phyloP scores from a whole-genome alignment of 2,329 filamentous ascomycete species.

The Aspergillus aculeatinus region DNA sequence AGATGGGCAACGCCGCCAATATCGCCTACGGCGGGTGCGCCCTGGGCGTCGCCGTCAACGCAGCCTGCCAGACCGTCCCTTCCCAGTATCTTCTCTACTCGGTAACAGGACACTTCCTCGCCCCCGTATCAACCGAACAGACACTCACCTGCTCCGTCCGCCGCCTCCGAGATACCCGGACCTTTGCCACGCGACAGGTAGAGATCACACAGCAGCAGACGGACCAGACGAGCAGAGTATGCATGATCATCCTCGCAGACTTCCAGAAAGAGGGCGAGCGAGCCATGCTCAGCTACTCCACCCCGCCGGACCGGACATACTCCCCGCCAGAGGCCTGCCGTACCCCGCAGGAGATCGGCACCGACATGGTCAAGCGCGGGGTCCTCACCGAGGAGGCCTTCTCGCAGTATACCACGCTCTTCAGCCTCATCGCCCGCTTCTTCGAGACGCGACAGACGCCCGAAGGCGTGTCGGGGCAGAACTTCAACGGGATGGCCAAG shows the following conservation, averaged over 20 bases:
- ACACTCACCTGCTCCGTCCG: not conserved
- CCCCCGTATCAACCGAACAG: not conserved
- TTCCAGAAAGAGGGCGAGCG: constrained; percentile 5
- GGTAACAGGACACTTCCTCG: constrained; percentile 4
- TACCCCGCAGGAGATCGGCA: not conserved
- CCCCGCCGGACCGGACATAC: not conserved
- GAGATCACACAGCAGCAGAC: not conserved
- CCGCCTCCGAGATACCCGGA: constrained; percentile 4
- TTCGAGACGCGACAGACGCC: constrained; percentile 6
- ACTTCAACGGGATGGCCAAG: constrained; percentile 7
- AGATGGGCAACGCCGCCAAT: constrained; percentile 8
- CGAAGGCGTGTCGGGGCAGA: constrained; percentile 6
- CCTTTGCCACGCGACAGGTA: constrained; percentile 7
- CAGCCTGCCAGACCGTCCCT: constrained; percentile 6
- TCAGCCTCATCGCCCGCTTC: constrained; percentile 1
- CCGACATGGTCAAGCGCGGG: not conserved
- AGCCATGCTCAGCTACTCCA: not conserved
- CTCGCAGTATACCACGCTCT: not conserved
- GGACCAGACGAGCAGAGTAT: too few species aligned
- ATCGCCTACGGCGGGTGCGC: constrained; percentile 12
- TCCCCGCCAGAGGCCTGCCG: not conserved
- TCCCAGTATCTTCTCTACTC: constrained; percentile 6
- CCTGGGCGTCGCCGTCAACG: constrained; percentile 7
- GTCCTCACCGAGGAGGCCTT: not conserved
- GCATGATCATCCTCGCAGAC: not conserved